A percentile compares a stretch with the other conserved stretches of the same genome.
phyloP scores from a whole-genome alignment of 2,329 filamentous ascomycete species.

The Diplodia corticola region DNA sequence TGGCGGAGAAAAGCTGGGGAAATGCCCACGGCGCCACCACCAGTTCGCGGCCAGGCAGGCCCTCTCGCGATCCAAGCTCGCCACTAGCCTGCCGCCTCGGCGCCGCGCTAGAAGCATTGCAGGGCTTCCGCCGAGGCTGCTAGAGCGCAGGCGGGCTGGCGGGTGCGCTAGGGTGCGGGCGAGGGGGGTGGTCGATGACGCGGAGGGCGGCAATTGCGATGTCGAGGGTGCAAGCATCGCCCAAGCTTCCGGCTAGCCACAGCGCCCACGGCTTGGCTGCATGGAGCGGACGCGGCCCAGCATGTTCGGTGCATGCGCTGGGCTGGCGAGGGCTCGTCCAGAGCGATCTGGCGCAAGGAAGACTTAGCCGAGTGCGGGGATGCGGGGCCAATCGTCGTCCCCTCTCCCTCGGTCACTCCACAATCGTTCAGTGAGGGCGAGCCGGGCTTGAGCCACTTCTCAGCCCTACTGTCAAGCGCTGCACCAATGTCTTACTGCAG shows the following conservation, averaged over 20 bases:
- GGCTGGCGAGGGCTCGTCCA: conserved; percentile 6
- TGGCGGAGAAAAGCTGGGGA: conserved; percentile 12
- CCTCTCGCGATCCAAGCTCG: conserved; percentile 7
- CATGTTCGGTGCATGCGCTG: no score
- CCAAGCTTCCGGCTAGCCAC: not conserved
- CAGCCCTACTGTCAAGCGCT: not conserved
- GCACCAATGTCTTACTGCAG: not conserved
- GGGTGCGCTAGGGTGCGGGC: not conserved
- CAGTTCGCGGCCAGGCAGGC: not conserved
- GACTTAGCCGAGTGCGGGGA: not conserved
- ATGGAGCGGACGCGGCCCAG: not conserved
- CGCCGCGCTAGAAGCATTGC: conserved; percentile 11
- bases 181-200: not conserved
- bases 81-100: not conserved
- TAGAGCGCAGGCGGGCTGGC: not conserved
- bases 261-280: not conserved
- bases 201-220: not conserved
- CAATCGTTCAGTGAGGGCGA: no score
- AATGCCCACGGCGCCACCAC: not conserved
- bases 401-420: not conserved
- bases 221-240: not conserved
- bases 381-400: not conserved
- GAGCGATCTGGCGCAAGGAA: not conserved
- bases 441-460: not conserved
- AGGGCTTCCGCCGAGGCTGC: conserved; percentile 10